Base-by-base conservation (phyloP, 441 rosid genomes). In the Pelargonium australe region DNA sequence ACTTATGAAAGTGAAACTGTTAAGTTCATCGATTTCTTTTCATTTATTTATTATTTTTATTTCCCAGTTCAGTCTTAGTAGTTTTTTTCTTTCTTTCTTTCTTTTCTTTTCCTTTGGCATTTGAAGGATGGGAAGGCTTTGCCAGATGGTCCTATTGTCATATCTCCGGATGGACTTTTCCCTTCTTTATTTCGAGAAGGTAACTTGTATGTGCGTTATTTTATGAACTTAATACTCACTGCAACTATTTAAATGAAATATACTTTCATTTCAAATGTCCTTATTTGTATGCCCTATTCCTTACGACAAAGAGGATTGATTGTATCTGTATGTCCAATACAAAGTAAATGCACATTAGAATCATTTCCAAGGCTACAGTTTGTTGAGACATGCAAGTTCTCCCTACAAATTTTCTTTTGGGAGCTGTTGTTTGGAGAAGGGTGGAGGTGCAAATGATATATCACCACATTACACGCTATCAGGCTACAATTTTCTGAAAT, bases 111-210 rank as follows among this genome's bases (percentile, higher is more conserved):
- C 5, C 61, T 71, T 12, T 76, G 23, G 49, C 68, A 72, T 77
- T 70, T 66, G 53, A 78, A 90, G 99, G 94, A 95, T 49, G 99
- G 99, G 65, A 88, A 85, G 76, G 88, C 89, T 72, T 86, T 95
- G 80, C 98, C 99, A 14, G 96, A 92, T 75, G 99, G 98, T 31
- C 99, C 99, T 14, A 87, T 90, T 74, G 92, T 95, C 72, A 92
- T 92, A 79, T 95, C 99, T 70, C 97, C 99, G 0, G 99, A 95
- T 76, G 99, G 99, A 31, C 84, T 95, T 73, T 85, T 95, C 78
- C 99, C 99, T 60, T 95, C 98, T 40, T 68, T 92, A 69, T 88
- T 66, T 81, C 90, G 98, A 37, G 99, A 95, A 89, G 99, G 99
- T 92, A 81, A 77, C 17, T 66, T 13, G 45, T 31, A 37, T 63